phyloP scores from a whole-genome alignment of 2,329 filamentous ascomycete species.

The Fusarium sambucinum region DNA sequence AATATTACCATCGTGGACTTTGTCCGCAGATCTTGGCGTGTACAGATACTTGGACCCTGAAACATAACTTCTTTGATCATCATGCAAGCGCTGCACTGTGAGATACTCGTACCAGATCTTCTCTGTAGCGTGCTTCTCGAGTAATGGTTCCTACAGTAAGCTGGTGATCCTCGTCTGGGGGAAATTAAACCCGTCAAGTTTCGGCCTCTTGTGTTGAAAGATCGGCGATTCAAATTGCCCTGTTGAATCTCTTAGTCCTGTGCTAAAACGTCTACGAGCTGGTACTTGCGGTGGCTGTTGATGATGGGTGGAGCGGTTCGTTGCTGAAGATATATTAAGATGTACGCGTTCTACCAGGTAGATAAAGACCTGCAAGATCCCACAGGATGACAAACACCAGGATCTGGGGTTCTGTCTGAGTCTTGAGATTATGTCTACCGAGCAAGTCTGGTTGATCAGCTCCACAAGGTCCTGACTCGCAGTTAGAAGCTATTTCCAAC shows the following conservation, averaged over 20 bases:
- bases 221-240: constrained; percentile 28
- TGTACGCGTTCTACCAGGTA: neutral
- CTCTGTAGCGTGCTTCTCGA: neutral
- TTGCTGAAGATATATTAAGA: constrained; percentile 3
- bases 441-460: neutral
- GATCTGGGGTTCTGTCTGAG: constrained; percentile 10
- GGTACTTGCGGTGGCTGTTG: constrained; percentile 1
- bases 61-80: constrained; percentile 7
- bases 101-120: constrained; percentile 21
- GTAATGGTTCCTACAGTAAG: neutral
- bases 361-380: constrained; percentile 20
- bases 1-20: neutral
- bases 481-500: constrained; percentile 17
- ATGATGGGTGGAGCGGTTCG: constrained; percentile 18
- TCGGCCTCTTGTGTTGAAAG: constrained; percentile 3
- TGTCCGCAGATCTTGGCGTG: neutral
- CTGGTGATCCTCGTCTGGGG: constrained; percentile 39
- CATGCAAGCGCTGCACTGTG: constrained; percentile 30
- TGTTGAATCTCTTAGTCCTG: constrained; percentile 7
- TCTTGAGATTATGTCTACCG: neutral
- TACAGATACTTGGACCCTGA: constrained; percentile 9
- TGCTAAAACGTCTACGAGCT: constrained; percentile 9
- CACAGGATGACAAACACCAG: constrained; percentile 15
- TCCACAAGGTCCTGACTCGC: constrained; percentile 17
- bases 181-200: constrained; percentile 18